A percentile compares a stretch with the other conserved stretches of the same genome.
Conservation (phyloP, 495 filamentous ascomycete genomes). For the Talaromyces proteolyticus region DNA sequence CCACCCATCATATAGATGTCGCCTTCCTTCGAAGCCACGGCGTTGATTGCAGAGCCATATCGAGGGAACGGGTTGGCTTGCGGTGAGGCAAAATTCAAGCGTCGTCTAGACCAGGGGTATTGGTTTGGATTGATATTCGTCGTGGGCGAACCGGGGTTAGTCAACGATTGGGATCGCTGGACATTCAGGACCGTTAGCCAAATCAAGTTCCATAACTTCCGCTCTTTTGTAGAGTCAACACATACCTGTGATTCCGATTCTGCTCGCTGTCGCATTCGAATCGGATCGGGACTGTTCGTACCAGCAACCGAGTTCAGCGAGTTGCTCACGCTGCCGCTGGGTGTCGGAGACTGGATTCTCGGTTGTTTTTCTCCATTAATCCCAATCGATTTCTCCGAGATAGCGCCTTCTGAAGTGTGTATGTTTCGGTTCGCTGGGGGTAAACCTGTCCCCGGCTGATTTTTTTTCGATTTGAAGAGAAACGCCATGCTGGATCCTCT, state of each 20-base stretch:
- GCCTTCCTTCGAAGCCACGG: constrained; percentile 88
- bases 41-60: constrained; percentile 95
- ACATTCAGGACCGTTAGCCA: constrained; percentile 12
- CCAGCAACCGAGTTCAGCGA: constrained; percentile 52
- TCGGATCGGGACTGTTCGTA: constrained; percentile 45
- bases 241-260: constrained; percentile 48
- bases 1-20: constrained; percentile 98
- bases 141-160: constrained; percentile 29
- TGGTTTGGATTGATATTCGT: constrained; percentile 51
- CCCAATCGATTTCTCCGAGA: constrained; percentile 20
- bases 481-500: constrained; percentile 48
- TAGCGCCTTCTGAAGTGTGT: constrained; percentile 40
- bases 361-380: constrained; percentile 35
- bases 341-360: constrained; percentile 48
- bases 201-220: background rate
- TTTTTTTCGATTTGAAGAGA: constrained; percentile 59
- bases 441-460: constrained; percentile 37
- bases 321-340: constrained; percentile 59
- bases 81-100: constrained; percentile 75
- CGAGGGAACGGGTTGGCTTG: constrained; percentile 89
- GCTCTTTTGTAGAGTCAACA: constrained; percentile 7
- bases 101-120: constrained; percentile 94
- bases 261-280: constrained; percentile 40
- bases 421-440: constrained; percentile 50
- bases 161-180: constrained; percentile 25